Percentiles rank a stretch among this genome's conserved stretches.
Evolutionary conservation across 805 yeast genomes (phyloP).

Genomic region (Saccharomycopsis babjevae): DNA sequence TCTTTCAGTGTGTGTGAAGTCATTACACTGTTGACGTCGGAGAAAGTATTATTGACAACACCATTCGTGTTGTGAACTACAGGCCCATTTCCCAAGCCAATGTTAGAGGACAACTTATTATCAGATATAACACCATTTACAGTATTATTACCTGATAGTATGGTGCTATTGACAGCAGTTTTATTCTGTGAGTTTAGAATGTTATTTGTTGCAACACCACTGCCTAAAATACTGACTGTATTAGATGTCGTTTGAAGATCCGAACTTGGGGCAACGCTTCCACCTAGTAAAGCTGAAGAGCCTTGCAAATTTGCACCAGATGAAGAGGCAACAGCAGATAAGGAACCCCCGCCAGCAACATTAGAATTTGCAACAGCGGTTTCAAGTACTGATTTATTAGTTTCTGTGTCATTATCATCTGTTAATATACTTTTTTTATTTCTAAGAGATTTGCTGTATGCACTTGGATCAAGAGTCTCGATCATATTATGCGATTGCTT

Average conservation of each 20-base stretch:
- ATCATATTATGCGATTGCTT: neutral
- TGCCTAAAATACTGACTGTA: neutral
- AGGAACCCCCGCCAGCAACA: neutral
- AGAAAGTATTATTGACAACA: neutral
- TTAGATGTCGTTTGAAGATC: neutral
- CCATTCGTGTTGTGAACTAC: neutral
- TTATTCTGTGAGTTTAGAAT: neutral
- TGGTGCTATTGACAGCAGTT: neutral
- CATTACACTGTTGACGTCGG: neutral
- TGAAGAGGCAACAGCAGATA: neutral
- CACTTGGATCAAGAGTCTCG: neutral
- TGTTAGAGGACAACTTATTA: neutral
- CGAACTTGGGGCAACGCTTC: neutral
- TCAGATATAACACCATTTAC: neutral
- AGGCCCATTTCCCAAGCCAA: neutral
- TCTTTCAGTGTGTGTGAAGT: neutral
- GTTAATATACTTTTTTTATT: slow-evolving; percentile 16
- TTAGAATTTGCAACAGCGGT: slow-evolving; percentile 1
- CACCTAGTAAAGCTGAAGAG: neutral
- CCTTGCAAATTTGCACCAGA: neutral
- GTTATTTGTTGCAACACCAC: neutral
- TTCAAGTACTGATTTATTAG: neutral
- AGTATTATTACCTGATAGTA: neutral
- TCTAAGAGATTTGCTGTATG: slow-evolving; percentile 15
- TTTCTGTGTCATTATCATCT: slow-evolving; percentile 3